A percentile compares a stretch with the other conserved stretches of the same genome.
Evolutionary conservation across 2,329 filamentous ascomycete species (phyloP).

Genomic region (Fusarium euwallaceae): DNA sequence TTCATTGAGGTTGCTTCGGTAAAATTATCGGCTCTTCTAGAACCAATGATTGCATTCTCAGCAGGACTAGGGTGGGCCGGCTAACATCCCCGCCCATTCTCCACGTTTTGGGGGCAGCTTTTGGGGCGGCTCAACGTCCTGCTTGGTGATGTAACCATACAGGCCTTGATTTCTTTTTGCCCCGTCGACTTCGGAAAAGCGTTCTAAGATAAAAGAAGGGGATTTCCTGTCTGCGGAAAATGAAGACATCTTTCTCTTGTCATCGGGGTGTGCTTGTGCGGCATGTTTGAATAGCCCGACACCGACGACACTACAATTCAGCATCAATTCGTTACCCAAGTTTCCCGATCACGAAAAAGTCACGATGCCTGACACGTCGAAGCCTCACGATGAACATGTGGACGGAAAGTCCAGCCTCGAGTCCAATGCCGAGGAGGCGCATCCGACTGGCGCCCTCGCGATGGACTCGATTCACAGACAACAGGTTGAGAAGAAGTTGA

Average conservation of each 20-base stretch:
- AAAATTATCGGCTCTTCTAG: conserved; percentile 4
- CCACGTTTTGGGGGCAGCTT: conserved; percentile 19
- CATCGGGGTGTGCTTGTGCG: conserved; percentile 1
- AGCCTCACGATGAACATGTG: conserved; percentile 33
- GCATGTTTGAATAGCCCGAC: neutral
- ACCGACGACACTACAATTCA: neutral
- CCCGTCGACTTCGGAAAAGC: neutral
- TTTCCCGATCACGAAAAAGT: neutral
- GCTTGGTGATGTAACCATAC: conserved; percentile 28
- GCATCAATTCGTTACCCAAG: neutral
- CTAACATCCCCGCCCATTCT: conserved; percentile 21
- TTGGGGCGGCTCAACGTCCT: conserved; percentile 16
- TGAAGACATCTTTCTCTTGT: neutral
- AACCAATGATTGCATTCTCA: conserved; percentile 10
- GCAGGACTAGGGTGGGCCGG: neutral
- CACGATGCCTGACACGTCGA: conserved; percentile 21
- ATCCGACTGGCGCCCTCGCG: conserved; percentile 11
- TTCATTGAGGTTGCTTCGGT: conserved; percentile 10
- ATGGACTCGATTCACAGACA: conserved; percentile 63
- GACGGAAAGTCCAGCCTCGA: conserved; percentile 37
- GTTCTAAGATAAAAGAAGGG: conserved; percentile 15
- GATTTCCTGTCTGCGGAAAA: neutral
- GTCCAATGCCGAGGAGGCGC: conserved; percentile 27
- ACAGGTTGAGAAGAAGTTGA: conserved; percentile 72
- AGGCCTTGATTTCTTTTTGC: conserved; percentile 1